Conservation (phyloP, 2,329 filamentous ascomycete genomes). For the Ophiostoma ulmi region DNA sequence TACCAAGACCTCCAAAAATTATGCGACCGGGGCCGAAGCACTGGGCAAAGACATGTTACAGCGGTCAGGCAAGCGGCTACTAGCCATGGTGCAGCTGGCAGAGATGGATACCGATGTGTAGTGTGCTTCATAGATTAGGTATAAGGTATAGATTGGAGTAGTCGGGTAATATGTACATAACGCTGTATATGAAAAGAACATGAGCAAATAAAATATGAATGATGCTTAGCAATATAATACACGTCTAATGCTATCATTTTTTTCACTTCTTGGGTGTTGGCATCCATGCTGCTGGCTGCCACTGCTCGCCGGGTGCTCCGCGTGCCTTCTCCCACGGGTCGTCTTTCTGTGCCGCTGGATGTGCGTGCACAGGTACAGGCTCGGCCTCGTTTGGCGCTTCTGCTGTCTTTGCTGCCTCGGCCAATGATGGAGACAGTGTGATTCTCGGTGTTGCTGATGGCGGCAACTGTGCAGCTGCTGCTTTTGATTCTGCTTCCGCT, state of each 20-base stretch:
- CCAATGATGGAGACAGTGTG: not conserved
- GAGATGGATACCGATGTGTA: slow-evolving; percentile 26
- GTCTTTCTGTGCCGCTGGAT: slow-evolving; percentile 15
- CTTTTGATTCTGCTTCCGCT: slow-evolving; percentile 29
- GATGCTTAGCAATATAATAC: not conserved
- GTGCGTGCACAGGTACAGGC: slow-evolving; percentile 16
- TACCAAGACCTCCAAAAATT: not conserved
- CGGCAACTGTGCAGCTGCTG: not conserved
- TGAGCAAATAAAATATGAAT: not conserved
- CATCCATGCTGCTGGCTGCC: slow-evolving; percentile 61
- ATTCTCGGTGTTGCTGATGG: not conserved
- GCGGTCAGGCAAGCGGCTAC: slow-evolving; percentile 43
- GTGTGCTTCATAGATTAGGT: not conserved
- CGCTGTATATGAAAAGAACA: not conserved
- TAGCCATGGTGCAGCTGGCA: slow-evolving; percentile 38
- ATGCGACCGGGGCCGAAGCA: slow-evolving; percentile 33
- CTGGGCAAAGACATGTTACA: slow-evolving; percentile 42
- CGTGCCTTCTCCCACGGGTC: slow-evolving; percentile 56
- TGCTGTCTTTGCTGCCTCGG: not conserved
- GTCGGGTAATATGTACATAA: not conserved
- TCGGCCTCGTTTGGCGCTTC: not conserved
- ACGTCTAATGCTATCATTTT: not conserved
- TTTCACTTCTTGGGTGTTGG: slow-evolving; percentile 32
- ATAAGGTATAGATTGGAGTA: not conserved
- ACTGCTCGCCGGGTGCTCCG: slow-evolving; percentile 58